Conservation (phyloP, 495 filamentous ascomycete genomes). For the Aspergillus panamensis region DNA sequence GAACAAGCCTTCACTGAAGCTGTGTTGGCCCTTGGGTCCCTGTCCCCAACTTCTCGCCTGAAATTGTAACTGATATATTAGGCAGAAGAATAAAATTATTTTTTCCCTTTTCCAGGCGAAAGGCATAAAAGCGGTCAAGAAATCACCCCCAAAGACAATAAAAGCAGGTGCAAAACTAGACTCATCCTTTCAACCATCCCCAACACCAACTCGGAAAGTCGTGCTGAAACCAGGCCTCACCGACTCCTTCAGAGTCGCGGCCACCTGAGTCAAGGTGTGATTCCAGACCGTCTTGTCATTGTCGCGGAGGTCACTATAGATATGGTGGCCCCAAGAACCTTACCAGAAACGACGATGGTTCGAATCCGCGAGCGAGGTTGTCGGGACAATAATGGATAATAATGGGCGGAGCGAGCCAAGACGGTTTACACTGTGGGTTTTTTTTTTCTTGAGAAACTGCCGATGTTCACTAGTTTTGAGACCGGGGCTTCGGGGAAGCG, state of each 20-base stretch:
- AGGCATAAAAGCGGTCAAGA: constrained; percentile 16
- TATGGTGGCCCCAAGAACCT: constrained; percentile 5
- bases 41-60: background rate
- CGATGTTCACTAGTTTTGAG: constrained; percentile 19
- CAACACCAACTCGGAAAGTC: background rate
- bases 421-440: constrained; percentile 7
- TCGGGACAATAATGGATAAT: constrained; percentile 5
- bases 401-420: constrained; percentile 19
- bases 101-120: background rate
- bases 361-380: constrained; percentile 9
- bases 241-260: constrained; percentile 16
- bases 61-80: background rate
- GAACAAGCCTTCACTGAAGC: background rate
- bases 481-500: constrained; percentile 22
- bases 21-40: background rate
- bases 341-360: constrained; percentile 18
- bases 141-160: background rate
- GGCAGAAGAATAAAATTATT: background rate
- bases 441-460: constrained; percentile 9
- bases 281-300: constrained; percentile 17
- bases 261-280: background rate
- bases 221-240: constrained; percentile 18
- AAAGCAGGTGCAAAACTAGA: background rate
- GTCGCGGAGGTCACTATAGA: constrained; percentile 2
- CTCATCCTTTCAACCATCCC: background rate